Evolutionary conservation across 2,329 filamentous ascomycete genomes (phyloP).

Genomic region (Neocucurbitaria cava): DNA sequence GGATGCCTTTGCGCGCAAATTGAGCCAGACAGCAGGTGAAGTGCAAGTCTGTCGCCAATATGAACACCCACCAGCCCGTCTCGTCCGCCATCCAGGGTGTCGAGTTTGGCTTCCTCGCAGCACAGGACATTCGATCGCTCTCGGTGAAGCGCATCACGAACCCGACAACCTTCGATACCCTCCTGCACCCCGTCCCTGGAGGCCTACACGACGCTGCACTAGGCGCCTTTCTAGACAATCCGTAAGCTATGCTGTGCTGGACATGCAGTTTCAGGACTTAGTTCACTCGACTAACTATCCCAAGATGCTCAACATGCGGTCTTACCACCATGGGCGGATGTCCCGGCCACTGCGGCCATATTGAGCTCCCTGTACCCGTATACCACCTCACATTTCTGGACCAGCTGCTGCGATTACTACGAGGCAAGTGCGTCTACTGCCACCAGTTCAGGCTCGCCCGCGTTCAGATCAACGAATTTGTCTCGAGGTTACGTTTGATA

Average conservation of each 20-base stretch:
- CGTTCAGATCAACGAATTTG: slow-evolving; percentile 76
- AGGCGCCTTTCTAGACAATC: slow-evolving; percentile 84
- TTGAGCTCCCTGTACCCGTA: slow-evolving; percentile 89
- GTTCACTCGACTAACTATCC: slow-evolving; percentile 7
- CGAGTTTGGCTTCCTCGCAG: slow-evolving; percentile 85
- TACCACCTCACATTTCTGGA: slow-evolving; percentile 98
- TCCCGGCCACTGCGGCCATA: slow-evolving; percentile 92
- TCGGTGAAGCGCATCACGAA: slow-evolving; percentile 96
- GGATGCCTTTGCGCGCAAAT: slow-evolving; percentile 21
- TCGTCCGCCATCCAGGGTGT: slow-evolving; percentile 84
- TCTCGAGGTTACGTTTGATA: slow-evolving; percentile 84
- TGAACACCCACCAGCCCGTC: slow-evolving; percentile 72
- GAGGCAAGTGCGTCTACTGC: slow-evolving; percentile 90
- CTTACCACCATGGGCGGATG: slow-evolving; percentile 76
- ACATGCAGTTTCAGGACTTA: neutral
- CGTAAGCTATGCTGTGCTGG: slow-evolving; percentile 61
- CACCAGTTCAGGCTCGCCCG: slow-evolving; percentile 82
- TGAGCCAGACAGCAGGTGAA: slow-evolving; percentile 21
- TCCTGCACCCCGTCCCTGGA: slow-evolving; percentile 86
- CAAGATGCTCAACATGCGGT: slow-evolving; percentile 90
- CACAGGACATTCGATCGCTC: slow-evolving; percentile 82
- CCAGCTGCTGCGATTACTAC: slow-evolving; percentile 82
- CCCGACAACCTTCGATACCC: slow-evolving; percentile 89
- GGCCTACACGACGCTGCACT: slow-evolving; percentile 93
- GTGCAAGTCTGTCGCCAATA: slow-evolving; percentile 20